Evolutionary conservation across 2,329 filamentous ascomycete genomes (phyloP), one percentile per base, ranked within the genome.

Genomic region (Chrysosporium queenslandicum): DNA sequence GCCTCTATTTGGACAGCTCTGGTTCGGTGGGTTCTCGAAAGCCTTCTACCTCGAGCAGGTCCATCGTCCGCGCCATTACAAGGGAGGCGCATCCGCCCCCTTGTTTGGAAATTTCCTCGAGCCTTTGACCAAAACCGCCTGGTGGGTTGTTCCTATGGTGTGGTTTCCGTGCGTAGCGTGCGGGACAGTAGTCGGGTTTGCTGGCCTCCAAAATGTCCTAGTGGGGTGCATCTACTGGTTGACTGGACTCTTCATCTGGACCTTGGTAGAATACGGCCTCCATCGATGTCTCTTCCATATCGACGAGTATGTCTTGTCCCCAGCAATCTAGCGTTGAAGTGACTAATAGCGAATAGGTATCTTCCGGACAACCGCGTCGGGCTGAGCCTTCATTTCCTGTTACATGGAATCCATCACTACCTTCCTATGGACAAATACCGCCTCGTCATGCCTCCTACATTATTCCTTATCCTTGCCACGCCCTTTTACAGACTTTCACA

Each of bases 61-160:
- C 49, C 92, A 98, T 67, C 84, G 92, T 41, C 92, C 92, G 16
- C 83, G 92, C 54, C 91, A 98, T 69, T 98, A 97, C 77, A 94
- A 83, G 66, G 91, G 91, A 58, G 92, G 92, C 54, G 82, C 82
- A 56, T 96, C 89, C 5, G 92, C 92, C 34, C 92, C 92, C 18
- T 72, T 98, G 21, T 98, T 98, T 70, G 92, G 92, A 55, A 97
- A 98, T 72, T 94, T 98, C 68, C 75, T 98, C n/a, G 92, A 98
- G 72, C 92, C 92, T n/a, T 73, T 98, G 54, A 90, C 84, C 68
- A 86, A 90, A 76, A 98, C 92, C 2, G 81, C 92, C 1, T 98
- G 92, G 92, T 98, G 85, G 81, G 68, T 94, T 41, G 77, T 98
- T 9, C 92, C 92, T 2, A 76, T 76, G 0, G 55, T 94, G 1